Percentiles rank a stretch among this genome's conserved stretches.
phyloP scores from a whole-genome alignment of 805 yeast genomes.

The Dipodascus geniculatus region DNA sequence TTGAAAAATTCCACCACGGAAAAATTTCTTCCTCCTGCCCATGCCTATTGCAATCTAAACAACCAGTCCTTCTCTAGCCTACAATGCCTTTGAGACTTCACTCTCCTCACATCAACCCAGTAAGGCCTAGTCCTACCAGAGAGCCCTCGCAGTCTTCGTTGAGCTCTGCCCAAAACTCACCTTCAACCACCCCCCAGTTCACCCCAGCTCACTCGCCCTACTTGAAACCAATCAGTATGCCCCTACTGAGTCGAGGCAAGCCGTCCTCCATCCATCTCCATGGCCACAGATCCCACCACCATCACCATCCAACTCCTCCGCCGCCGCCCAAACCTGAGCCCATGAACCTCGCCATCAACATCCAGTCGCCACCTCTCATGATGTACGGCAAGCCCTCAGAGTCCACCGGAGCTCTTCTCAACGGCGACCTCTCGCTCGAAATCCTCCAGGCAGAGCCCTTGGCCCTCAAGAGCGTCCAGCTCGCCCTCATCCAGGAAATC shows the following conservation, averaged over 20 bases:
- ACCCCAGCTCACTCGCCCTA: neutral
- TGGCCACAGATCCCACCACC: neutral
- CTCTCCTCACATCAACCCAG: neutral
- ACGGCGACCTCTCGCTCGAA: conserved; percentile 62
- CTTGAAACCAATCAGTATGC: neutral
- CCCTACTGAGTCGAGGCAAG: neutral
- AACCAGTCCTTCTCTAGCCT: neutral
- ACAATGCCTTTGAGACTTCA: neutral
- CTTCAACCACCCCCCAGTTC: neutral
- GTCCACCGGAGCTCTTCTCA: conserved; percentile 73
- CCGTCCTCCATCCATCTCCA: neutral
- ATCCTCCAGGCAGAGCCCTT: conserved; percentile 34
- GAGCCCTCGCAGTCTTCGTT: neutral
- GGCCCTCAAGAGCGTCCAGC: conserved; percentile 43
- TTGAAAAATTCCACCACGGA: too few relatives aligned
- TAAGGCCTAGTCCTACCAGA: neutral
- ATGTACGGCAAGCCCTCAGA: conserved; percentile 70
- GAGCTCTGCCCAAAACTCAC: neutral
- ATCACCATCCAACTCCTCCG: neutral
- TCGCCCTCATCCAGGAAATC: conserved; percentile 63
- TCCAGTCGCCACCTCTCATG: conserved; percentile 88
- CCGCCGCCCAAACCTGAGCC: neutral
- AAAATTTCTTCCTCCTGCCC: too few relatives aligned
- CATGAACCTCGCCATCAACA: conserved; percentile 26
- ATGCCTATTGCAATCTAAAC: too few relatives aligned